Base-by-base conservation (phyloP, 176 grass and related monocot species). In the Avena atlantica region DNA sequence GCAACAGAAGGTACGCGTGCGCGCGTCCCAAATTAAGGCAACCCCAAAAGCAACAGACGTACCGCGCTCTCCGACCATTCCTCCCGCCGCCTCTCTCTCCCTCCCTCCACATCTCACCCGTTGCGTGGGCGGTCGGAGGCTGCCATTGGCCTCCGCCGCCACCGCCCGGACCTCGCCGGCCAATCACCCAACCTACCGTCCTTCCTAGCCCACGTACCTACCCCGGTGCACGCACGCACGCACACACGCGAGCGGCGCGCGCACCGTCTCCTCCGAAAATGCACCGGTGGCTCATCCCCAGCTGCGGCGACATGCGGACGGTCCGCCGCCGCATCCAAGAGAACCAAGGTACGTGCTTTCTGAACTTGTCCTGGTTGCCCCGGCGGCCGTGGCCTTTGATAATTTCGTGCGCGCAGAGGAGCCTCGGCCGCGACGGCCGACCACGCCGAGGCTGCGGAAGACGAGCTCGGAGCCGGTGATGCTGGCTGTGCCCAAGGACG, bases 401-500 rank as follows among this genome's bases (percentile, higher is more conserved):
- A 31, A 3, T 12, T 23, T 76, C 23, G 3, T 23, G 74, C 40
- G 40, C 40, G 40, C 47, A 86, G 84, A 57, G 5, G 84, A 70
- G 5, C 56, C 72, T 3, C 74, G 7, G 48, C 66, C 60, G 16
- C 56, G 50, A 8, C 25, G 69, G 23, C 17, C 77, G 66, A 86
- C 83, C 12, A 84, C 86, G 4, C 40, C 63, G 60, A 88, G 70
- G 85, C 83, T 93, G 62, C 83, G 82, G 79, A 93, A 86, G 88
- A 77, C 52, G 49, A 88, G 71, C 55, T 93, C 94, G 42, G 91
- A 91, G 68, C 76, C 90, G 78, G 61, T 67, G 61, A 82, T 79
- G 52, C 88, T 88, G 62, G 50, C 59, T 1, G 79, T 93, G 21
- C 89, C 94, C 52, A 93, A 86, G 92, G 94, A 90, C 84, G 78